Percentiles rank a stretch among this genome's conserved stretches.
Evolutionary conservation across 2,329 filamentous ascomycete species (phyloP).

Genomic region (Aspergillus oerlinghausenensis): DNA sequence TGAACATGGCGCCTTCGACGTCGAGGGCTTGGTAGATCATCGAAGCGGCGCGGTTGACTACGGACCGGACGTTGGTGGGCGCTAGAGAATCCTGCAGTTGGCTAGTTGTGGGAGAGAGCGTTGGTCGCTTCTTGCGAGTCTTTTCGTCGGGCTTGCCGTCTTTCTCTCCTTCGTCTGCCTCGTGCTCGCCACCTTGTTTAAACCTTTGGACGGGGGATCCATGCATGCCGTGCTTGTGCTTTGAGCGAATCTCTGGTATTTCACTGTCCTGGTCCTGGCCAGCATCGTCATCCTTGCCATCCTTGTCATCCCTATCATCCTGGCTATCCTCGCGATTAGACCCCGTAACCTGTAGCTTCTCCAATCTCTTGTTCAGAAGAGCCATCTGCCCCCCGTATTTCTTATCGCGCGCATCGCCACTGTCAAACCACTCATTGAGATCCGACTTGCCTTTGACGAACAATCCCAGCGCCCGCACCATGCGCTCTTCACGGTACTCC

Average conservation of each 20-base stretch:
- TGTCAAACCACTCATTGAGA: slow-evolving; percentile 15
- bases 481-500: slow-evolving; percentile 18
- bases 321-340: neutral
- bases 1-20: slow-evolving; percentile 17
- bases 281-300: neutral
- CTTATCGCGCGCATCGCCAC: neutral
- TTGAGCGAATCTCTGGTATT: neutral
- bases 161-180: neutral
- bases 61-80: slow-evolving; percentile 12
- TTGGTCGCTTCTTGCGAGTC: slow-evolving; percentile 6
- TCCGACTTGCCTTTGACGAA: slow-evolving; percentile 19
- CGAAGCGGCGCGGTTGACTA: slow-evolving; percentile 14
- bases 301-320: neutral
- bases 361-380: neutral
- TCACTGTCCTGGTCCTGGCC: neutral
- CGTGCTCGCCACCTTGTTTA: neutral
- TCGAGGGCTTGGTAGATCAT: slow-evolving; percentile 17
- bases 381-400: neutral
- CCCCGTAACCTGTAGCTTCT: neutral
- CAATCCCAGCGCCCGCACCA: slow-evolving; percentile 17
- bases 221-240: neutral
- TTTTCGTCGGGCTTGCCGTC: neutral
- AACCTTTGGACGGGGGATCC: slow-evolving; percentile 14
- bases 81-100: slow-evolving; percentile 13
- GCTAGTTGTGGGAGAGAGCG: slow-evolving; percentile 14